Conservation (phyloP, 2,329 filamentous ascomycete genomes). For the Colletotrichum agaves region DNA sequence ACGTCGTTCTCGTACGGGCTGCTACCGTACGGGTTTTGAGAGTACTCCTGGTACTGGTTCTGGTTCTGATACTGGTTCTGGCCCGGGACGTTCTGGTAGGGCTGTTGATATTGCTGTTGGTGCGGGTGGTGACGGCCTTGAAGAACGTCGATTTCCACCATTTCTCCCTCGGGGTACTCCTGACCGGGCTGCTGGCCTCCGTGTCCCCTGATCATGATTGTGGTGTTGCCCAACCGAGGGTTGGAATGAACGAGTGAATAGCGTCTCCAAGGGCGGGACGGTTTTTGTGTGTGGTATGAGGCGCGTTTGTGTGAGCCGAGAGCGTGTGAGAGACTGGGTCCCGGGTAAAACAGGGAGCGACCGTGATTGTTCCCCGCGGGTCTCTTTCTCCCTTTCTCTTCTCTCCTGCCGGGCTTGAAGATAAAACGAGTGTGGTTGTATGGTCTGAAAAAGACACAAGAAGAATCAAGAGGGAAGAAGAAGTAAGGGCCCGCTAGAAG, state of each 20-base stretch:
- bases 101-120: slow-evolving; percentile 32
- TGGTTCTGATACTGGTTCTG: slow-evolving; percentile 44
- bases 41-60: slow-evolving; percentile 38
- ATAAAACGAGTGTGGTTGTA: slow-evolving; percentile 29
- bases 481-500: slow-evolving; percentile 24
- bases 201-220: slow-evolving; percentile 39
- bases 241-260: slow-evolving; percentile 36
- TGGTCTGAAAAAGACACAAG: slow-evolving; percentile 6
- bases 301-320: background rate
- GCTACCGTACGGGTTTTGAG: background rate
- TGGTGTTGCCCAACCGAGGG: slow-evolving; percentile 33
- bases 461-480: slow-evolving; percentile 17
- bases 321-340: slow-evolving; percentile 16
- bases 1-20: slow-evolving; percentile 10
- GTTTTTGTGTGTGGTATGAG: slow-evolving; percentile 1
- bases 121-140: slow-evolving; percentile 39
- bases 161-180: slow-evolving; percentile 47
- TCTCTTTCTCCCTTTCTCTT: slow-evolving; percentile 24
- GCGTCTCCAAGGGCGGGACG: slow-evolving; percentile 23
- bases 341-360: slow-evolving; percentile 27
- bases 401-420: slow-evolving; percentile 8
- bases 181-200: slow-evolving; percentile 40
- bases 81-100: slow-evolving; percentile 32
- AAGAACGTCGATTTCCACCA: slow-evolving; percentile 49
- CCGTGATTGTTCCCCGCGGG: slow-evolving; percentile 14